These are phyloP conservation scores for Erodium texanum DNA, from an alignment of 441 rosid species.

Conservation along the genomic window DNA sequence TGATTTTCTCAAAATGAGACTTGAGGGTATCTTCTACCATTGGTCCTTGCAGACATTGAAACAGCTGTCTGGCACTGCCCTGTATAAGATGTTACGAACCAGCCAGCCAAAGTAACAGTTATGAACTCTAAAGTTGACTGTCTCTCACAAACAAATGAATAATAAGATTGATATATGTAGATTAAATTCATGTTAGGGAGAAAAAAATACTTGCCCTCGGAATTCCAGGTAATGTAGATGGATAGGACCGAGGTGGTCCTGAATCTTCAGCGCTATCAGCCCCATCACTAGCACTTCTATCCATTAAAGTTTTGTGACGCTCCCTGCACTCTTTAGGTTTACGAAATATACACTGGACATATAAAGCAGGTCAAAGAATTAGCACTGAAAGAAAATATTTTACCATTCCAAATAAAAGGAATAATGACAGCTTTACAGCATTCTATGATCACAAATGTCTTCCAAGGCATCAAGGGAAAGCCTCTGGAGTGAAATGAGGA, in stretches of 20 bases:
- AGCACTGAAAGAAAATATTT: not conserved
- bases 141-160: slow-evolving; percentile 9
- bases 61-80: slow-evolving; percentile 99
- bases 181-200: not conserved
- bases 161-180: slow-evolving; percentile 4
- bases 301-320: slow-evolving; percentile 90
- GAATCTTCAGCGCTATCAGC: slow-evolving; percentile 99
- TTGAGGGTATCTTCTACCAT: slow-evolving; percentile 93
- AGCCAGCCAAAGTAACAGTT: slow-evolving; percentile 14
- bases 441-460: not conserved
- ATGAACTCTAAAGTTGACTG: slow-evolving; percentile 23
- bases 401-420: not conserved
- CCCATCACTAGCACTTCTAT: slow-evolving; percentile 82
- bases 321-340: slow-evolving; percentile 94
- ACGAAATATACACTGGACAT: slow-evolving; percentile 82
- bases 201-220: slow-evolving; percentile 61
- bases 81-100: slow-evolving; percentile 34
- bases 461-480: slow-evolving; percentile 6
- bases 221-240: slow-evolving; percentile 98
- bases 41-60: slow-evolving; percentile 96
- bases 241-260: slow-evolving; percentile 94
- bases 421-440: slow-evolving; percentile 4
- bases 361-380: slow-evolving; percentile 15
- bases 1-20: slow-evolving; percentile 95
- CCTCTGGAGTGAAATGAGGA: slow-evolving; percentile 1